Evolutionary conservation across 1,284 basidiomycete species (phyloP).

Genomic region (Laetiporus sulphureus): DNA sequence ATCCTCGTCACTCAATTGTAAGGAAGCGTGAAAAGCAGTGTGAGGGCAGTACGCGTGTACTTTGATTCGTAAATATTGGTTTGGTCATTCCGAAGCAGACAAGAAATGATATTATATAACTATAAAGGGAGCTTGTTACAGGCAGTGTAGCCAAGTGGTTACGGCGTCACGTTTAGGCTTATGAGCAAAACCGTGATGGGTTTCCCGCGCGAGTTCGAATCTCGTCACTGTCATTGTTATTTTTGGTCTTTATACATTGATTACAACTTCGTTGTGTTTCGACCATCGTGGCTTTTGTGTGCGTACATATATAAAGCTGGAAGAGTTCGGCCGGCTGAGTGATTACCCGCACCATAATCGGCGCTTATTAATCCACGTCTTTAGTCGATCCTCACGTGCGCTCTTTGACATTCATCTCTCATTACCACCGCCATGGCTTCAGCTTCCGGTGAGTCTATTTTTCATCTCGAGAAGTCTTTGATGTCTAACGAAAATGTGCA

Average conservation of each 20-base stretch:
- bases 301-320: not conserved
- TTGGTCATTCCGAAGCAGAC: not conserved
- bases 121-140: not conserved
- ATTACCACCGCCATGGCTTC: constrained; percentile 10
- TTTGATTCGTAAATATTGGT: no score
- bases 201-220: constrained; percentile 58
- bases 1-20: no score
- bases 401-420: not conserved
- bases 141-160: constrained; percentile 60
- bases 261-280: constrained; percentile 5
- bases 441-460: constrained; percentile 7
- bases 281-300: not conserved
- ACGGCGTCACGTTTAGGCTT: constrained; percentile 55
- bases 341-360: not conserved
- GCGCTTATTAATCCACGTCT: constrained; percentile 7
- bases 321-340: not conserved
- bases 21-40: no score
- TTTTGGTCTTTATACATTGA: constrained; percentile 6
- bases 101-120: not conserved
- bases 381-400: not conserved
- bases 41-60: no score
- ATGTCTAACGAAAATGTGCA: constrained; percentile 3
- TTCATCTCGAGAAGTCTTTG: not conserved
- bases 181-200: constrained; percentile 43
- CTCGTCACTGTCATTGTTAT: constrained; percentile 45